Evolutionary conservation across 2,329 filamentous ascomycete genomes (phyloP).

Genomic region (Fusarium fujikuroi): DNA sequence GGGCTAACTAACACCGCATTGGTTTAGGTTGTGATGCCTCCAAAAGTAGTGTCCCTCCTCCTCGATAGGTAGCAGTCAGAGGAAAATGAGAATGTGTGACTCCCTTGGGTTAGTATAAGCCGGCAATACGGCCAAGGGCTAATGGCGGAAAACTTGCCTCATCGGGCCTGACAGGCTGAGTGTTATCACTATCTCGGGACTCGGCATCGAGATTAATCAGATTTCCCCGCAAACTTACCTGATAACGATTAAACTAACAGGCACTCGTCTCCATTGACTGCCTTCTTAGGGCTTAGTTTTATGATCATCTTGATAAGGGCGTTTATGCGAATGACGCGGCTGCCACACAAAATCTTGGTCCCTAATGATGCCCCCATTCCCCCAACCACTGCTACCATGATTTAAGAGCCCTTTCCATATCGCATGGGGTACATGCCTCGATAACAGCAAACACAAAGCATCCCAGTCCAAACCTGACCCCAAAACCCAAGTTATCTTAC

Average conservation of each 20-base stretch:
- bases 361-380: not conserved
- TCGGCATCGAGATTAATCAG: not conserved
- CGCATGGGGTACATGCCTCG: not conserved
- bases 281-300: not conserved
- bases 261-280: not conserved
- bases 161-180: not conserved
- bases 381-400: not conserved
- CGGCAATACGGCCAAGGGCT: accelerated
- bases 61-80: too few species aligned
- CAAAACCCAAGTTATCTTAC: not conserved
- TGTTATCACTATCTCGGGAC: not conserved
- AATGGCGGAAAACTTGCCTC: not conserved
- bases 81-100: not conserved
- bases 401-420: not conserved
- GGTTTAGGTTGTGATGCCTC: not conserved
- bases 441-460: not conserved
- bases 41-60: too few species aligned
- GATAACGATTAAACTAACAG: not conserved
- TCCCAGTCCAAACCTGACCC: not conserved
- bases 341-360: not conserved
- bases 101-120: not conserved
- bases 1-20: not conserved
- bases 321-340: not conserved
- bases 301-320: not conserved
- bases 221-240: not conserved